Evolutionary conservation across 2,329 filamentous ascomycete species (phyloP), one percentile per base, ranked within the genome.

Genomic region (Tothia fuscella): DNA sequence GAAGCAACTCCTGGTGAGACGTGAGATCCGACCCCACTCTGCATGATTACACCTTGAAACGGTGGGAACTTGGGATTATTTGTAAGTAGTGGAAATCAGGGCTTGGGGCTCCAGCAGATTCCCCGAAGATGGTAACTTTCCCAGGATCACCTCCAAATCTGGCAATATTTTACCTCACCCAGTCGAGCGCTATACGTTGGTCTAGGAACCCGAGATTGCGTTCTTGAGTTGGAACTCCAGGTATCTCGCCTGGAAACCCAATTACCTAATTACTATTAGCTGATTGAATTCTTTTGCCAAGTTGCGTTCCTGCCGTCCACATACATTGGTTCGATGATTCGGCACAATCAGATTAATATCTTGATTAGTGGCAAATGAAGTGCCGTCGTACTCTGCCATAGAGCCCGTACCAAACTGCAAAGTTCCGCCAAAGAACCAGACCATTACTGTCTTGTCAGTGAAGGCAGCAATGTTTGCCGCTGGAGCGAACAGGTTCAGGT

Each of bases 151-250:
- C 59, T 29, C 59, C 59, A 33, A 62, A 61, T 1, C 49, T 49
- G 21, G 45, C 46, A 31, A 62, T 62, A 46, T 62, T 60, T 6
- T 51, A 46, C 40, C 61, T 56, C 3, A 60, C 56, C 59, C 59
- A 62, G 12, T 61, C 50, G 10, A 62, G 49, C 25, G 51, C 59
- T n/a, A 56, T 47, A 6, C 58, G 48, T 45, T 62, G 59, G 39
- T 62, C 59, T 3, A 60, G 45, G 39, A 61, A 60, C 12, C 59
- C 59, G 1, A 59, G 49, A 34, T 61, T 61, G 19, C 50, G 51
- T 12, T 49, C 49, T 2, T 46, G 48, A 13, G 49, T 21, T 3
- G 58, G 58, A 6, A 64, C 43, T 47, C 61, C 48, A 43, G 61
- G 46, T 44, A 59, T 42, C 6, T 7, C 16, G 44, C 49, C 49